phyloP scores from a whole-genome alignment of 2,329 filamentous ascomycete genomes.

The Mycosphaerella sp. region DNA sequence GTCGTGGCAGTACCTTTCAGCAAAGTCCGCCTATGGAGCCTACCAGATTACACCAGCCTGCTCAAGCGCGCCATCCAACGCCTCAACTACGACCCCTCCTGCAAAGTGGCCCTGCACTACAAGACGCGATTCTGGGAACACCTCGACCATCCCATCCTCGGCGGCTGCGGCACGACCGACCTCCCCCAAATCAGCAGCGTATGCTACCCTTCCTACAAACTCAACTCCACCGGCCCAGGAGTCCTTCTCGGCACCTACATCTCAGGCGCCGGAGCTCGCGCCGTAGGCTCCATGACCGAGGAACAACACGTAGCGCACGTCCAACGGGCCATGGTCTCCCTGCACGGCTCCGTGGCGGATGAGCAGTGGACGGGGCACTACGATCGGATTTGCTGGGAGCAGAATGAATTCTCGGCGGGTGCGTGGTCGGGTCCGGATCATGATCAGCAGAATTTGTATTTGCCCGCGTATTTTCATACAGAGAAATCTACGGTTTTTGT shows the following conservation, averaged over 20 bases:
- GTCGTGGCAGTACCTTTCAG: slow-evolving; percentile 61
- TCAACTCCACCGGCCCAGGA: slow-evolving; percentile 59
- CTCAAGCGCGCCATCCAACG: slow-evolving; percentile 44
- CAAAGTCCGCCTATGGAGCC: slow-evolving; percentile 56
- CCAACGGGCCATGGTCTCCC: slow-evolving; percentile 59
- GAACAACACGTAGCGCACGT: slow-evolving; percentile 58
- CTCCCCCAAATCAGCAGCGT: slow-evolving; percentile 57
- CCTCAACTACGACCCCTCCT: slow-evolving; percentile 47
- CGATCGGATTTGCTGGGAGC: slow-evolving; percentile 59
- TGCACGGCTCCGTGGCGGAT: slow-evolving; percentile 56
- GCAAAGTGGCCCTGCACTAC: slow-evolving; percentile 62
- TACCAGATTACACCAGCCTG: slow-evolving; percentile 50
- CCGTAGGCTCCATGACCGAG: slow-evolving; percentile 48
- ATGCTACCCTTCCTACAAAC: slow-evolving; percentile 62
- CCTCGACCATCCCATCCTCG: slow-evolving; percentile 52
- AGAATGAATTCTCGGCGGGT: slow-evolving; percentile 56
- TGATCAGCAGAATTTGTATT: slow-evolving; percentile 62
- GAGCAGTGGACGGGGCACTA: slow-evolving; percentile 61
- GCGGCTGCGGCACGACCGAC: slow-evolving; percentile 56
- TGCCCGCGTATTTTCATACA: slow-evolving; percentile 67
- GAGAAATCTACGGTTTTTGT: slow-evolving; percentile 62
- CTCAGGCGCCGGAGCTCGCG: slow-evolving; percentile 42
- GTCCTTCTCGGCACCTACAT: slow-evolving; percentile 57
- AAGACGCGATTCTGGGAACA: slow-evolving; percentile 58
- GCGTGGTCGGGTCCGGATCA: slow-evolving; percentile 54